phyloP scores from a whole-genome alignment of 1,139 yeast species.

The Hemisphaericaspora xylanilytica region DNA sequence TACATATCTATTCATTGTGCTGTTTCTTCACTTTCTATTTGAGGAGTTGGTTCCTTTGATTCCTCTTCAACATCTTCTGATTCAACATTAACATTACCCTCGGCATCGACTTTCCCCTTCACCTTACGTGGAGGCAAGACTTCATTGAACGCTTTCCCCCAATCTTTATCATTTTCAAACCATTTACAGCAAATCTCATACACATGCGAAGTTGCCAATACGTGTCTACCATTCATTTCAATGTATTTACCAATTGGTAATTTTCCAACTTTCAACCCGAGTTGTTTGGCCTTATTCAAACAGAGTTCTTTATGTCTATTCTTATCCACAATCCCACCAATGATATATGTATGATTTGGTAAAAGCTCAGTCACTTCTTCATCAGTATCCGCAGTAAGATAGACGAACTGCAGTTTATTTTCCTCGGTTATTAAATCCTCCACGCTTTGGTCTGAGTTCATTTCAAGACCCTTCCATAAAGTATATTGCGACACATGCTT shows the following conservation, averaged over 20 bases:
- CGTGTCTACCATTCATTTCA: conserved; percentile 79
- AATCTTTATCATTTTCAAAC: conserved; percentile 66
- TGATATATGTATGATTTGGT: conserved; percentile 70
- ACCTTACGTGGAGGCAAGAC: conserved; percentile 83
- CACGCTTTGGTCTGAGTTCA: conserved; percentile 47
- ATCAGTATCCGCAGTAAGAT: conserved; percentile 85
- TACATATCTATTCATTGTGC: too few relatives aligned
- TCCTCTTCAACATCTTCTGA: conserved; percentile 10
- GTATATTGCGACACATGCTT: conserved; percentile 55
- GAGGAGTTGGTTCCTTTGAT: conserved; percentile 6
- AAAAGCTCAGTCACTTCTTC: conserved; percentile 60
- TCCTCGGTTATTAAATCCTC: conserved; percentile 31
- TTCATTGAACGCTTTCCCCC: conserved; percentile 83
- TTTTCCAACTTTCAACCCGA: conserved; percentile 72
- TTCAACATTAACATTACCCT: conserved; percentile 7
- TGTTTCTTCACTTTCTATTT: neutral
- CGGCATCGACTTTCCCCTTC: conserved; percentile 12
- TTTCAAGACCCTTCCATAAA: conserved; percentile 63
- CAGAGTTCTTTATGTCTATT: conserved; percentile 86
- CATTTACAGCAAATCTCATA: conserved; percentile 81
- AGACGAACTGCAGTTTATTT: conserved; percentile 46
- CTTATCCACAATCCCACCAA: conserved; percentile 96
- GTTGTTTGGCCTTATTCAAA: conserved; percentile 70
- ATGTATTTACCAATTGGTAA: conserved; percentile 88
- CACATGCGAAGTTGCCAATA: conserved; percentile 91